These are phyloP conservation scores for Kluyveromyces dobzhanskii DNA, from an alignment of 805 yeast genomes.

Conservation along the genomic window DNA sequence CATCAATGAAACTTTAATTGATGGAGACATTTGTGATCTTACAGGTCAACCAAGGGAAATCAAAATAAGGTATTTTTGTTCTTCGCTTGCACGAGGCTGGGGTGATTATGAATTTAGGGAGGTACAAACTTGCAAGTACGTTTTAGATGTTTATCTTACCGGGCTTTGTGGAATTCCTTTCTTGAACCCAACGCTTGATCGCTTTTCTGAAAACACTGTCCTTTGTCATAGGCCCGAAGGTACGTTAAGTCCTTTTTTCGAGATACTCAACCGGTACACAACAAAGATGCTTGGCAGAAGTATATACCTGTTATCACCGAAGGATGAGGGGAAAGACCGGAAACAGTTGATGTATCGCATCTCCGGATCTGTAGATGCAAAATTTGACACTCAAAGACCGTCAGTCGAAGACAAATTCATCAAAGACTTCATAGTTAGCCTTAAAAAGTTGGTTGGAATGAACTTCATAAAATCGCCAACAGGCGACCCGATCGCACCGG, in stretches of 20 bases:
- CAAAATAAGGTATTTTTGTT: constrained; percentile 51
- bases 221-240: not conserved
- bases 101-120: constrained; percentile 38
- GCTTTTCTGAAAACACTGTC: not conserved
- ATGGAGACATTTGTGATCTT: constrained; percentile 55
- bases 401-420: constrained; percentile 5
- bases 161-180: constrained; percentile 36
- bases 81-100: not conserved
- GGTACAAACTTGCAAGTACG: constrained; percentile 49
- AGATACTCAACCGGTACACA: not conserved
- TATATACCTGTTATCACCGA: constrained; percentile 17
- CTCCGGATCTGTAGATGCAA: not conserved
- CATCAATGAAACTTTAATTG: constrained; percentile 29
- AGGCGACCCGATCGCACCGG: constrained; percentile 13
- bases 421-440: constrained; percentile 15
- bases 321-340: not conserved
- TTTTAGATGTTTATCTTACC: constrained; percentile 42
- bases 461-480: constrained; percentile 14
- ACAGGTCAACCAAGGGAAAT: constrained; percentile 44
- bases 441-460: constrained; percentile 15
- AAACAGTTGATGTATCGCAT: not conserved
- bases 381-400: too few relatives aligned
- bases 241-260: not conserved
- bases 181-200: constrained; percentile 15
- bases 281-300: not conserved